Percentiles rank a stretch among this genome's conserved stretches.
Conservation (phyloP, 306 rosid species). For the Cyamopsis tetragonoloba region DNA sequence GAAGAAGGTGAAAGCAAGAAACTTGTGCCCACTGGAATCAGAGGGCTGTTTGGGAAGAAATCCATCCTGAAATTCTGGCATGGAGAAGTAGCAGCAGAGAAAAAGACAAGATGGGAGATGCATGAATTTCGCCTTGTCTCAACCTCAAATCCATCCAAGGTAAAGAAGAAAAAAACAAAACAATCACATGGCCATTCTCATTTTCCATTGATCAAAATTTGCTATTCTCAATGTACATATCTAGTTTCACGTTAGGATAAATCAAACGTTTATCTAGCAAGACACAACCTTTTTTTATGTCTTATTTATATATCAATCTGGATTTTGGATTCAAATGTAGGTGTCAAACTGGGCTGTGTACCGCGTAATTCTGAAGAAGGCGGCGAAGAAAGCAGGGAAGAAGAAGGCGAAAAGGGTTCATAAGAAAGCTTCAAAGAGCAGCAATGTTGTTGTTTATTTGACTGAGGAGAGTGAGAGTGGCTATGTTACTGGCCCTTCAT, state of each 20-base stretch:
- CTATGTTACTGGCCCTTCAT: no score
- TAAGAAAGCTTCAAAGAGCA: no score
- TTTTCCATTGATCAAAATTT: neutral
- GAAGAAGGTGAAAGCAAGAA: slow-evolving; percentile 22
- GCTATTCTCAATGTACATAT: no score
- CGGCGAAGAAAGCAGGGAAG: neutral
- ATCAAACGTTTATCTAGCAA: no score
- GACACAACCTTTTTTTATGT: neutral
- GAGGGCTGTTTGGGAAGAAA: slow-evolving; percentile 29
- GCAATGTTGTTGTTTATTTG: no score
- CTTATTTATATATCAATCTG: neutral
- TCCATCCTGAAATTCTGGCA: slow-evolving; percentile 35
- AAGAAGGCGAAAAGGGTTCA: no score
- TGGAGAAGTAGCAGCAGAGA: neutral
- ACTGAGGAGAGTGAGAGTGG: no score
- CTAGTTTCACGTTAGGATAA: no score
- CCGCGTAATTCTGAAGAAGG: slow-evolving; percentile 36
- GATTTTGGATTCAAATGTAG: slow-evolving; percentile 34
- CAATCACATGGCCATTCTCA: no score
- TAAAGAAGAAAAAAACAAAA: neutral
- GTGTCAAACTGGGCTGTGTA: slow-evolving; percentile 39
- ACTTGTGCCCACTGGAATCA: no score
- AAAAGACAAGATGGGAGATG: slow-evolving; percentile 54
- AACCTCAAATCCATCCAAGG: neutral
- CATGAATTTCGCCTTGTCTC: slow-evolving; percentile 37